Evolutionary conservation across 495 filamentous ascomycete species (phyloP).

Genomic region (Penicillium verhagenii): DNA sequence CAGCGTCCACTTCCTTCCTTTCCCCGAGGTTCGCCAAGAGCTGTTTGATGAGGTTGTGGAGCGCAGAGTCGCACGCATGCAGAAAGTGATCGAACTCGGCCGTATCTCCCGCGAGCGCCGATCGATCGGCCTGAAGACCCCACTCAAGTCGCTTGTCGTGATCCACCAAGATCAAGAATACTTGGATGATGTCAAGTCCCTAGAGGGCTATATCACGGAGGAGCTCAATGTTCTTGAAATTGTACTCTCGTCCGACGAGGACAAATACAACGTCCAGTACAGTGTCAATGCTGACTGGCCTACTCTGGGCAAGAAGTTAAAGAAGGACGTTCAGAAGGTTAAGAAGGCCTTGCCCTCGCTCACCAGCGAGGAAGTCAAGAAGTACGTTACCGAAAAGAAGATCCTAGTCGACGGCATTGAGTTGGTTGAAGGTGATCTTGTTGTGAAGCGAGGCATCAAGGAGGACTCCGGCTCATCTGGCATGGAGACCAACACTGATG

Average conservation of each 20-base stretch:
- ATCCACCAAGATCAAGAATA: conserved; percentile 83
- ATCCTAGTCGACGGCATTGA: conserved; percentile 82
- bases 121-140: conserved; percentile 82
- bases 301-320: conserved; percentile 91
- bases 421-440: conserved; percentile 75
- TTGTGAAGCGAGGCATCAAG: conserved; percentile 76
- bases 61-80: conserved; percentile 85
- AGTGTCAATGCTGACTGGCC: conserved; percentile 88
- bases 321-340: conserved; percentile 86
- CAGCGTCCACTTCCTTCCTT: conserved; percentile 89
- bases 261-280: conserved; percentile 88
- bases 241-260: conserved; percentile 83
- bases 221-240: conserved; percentile 89
- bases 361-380: conserved; percentile 73
- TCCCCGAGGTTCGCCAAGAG: conserved; percentile 83
- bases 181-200: conserved; percentile 79
- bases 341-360: conserved; percentile 84
- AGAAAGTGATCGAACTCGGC: conserved; percentile 88
- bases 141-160: conserved; percentile 84
- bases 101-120: conserved; percentile 83
- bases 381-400: conserved; percentile 65
- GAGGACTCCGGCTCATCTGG: conserved; percentile 63
- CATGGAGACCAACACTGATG: conserved; percentile 82
- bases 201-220: conserved; percentile 81
- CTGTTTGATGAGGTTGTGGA: conserved; percentile 87